Conservation (phyloP, 2,329 filamentous ascomycete species). For the Reticulascus tulasneorum region DNA sequence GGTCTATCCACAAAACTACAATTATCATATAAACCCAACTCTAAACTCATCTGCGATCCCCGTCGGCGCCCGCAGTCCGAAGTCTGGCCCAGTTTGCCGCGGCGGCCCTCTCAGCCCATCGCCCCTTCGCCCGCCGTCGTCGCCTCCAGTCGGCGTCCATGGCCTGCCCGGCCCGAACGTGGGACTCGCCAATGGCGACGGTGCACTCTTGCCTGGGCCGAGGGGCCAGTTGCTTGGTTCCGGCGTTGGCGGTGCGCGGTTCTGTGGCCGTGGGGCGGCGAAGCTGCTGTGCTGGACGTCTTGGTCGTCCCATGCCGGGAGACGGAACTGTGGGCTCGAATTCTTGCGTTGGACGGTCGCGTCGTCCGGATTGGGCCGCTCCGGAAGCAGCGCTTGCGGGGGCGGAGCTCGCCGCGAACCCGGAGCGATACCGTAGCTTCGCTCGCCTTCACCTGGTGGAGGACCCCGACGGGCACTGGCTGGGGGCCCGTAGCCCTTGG, state of each 20-base stretch:
- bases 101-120: constrained; percentile 1
- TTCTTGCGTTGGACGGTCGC: constrained; percentile 12
- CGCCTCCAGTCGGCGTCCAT: constrained; percentile 6
- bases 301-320: constrained; percentile 4
- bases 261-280: constrained; percentile 8
- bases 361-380: background rate
- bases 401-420: constrained; percentile 12
- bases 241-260: constrained; percentile 5
- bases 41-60: constrained; percentile 15
- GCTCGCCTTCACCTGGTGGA: constrained; percentile 11
- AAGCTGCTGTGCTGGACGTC: constrained; percentile 8
- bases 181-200: constrained; percentile 10
- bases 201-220: no score
- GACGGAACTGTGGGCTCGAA: constrained; percentile 5
- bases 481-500: constrained; percentile 9
- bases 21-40: constrained; percentile 12
- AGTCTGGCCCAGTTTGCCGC: constrained; percentile 9
- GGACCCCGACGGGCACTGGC: constrained; percentile 1
- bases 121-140: constrained; percentile 8
- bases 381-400: constrained; percentile 6
- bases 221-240: constrained; percentile 12
- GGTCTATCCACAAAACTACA: background rate
- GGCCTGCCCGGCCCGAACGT: constrained; percentile 10
- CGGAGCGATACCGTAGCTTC: constrained; percentile 12
- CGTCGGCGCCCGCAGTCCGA: constrained; percentile 13